phyloP scores from a whole-genome alignment of 495 filamentous ascomycete genomes.

The Endocarpon pusillum region DNA sequence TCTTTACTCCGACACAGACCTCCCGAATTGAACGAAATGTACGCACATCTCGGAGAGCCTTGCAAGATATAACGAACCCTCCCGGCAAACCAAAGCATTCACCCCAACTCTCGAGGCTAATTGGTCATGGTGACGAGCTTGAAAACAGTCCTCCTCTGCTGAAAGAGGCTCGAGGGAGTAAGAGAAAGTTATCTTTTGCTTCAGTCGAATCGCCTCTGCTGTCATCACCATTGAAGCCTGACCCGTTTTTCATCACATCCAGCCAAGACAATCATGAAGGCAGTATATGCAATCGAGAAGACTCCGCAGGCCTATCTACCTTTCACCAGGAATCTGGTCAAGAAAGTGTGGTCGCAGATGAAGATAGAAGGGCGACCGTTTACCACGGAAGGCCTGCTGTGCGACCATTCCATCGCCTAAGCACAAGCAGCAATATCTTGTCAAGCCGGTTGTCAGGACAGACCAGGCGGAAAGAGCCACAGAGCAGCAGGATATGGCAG shows the following conservation, averaged over 20 bases:
- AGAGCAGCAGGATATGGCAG: too few species aligned
- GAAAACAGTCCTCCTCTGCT: slow-evolving; percentile 17
- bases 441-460: slow-evolving; percentile 4
- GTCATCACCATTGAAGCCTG: slow-evolving; percentile 31
- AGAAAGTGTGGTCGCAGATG: slow-evolving; percentile 16
- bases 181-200: slow-evolving; percentile 27
- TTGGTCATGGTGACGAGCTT: slow-evolving; percentile 12
- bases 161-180: slow-evolving; percentile 24
- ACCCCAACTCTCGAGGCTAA: slow-evolving; percentile 23
- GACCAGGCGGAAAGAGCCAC: slow-evolving; percentile 8
- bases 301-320: slow-evolving; percentile 19
- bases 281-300: too few species aligned
- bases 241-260: slow-evolving; percentile 2
- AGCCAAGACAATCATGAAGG: slow-evolving; percentile 6
- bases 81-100: slow-evolving; percentile 36
- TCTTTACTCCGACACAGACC: slow-evolving; percentile 56
- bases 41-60: slow-evolving; percentile 41
- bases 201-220: slow-evolving; percentile 34
- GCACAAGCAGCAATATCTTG: slow-evolving; percentile 4
- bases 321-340: slow-evolving; percentile 19
- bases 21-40: slow-evolving; percentile 24
- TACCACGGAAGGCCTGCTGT: too few species aligned
- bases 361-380: too few species aligned
- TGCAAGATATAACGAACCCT: slow-evolving; percentile 52
- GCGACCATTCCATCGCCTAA: too few species aligned